A percentile compares a stretch with the other conserved stretches of the same genome.
Conservation (phyloP, 208 protist genomes). For the Wallacemonas rigidus region DNA sequence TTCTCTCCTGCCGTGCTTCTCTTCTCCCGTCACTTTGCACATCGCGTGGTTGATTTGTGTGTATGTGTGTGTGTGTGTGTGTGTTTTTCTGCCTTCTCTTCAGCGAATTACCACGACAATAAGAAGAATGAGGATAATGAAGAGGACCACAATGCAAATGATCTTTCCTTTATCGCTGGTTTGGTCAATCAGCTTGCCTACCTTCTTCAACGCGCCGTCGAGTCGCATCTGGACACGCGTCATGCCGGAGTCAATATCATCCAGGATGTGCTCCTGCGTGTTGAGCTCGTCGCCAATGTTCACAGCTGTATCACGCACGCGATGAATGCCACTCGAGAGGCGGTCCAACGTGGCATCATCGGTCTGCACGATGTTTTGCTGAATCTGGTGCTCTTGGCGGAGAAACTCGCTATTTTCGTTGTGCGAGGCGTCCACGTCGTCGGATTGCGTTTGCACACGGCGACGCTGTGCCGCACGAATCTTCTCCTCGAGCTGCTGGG, state of each 20-base stretch:
- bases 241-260: constrained; percentile 81
- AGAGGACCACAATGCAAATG: constrained; percentile 75
- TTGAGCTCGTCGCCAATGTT: constrained; percentile 79
- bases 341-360: constrained; percentile 78
- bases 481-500: constrained; percentile 55
- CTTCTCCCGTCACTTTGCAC: too few species aligned
- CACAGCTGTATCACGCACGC: constrained; percentile 66
- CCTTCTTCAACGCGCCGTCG: constrained; percentile 70
- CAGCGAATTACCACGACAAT: constrained; percentile 64
- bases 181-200: constrained; percentile 70
- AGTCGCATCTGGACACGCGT: constrained; percentile 68
- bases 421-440: constrained; percentile 18
- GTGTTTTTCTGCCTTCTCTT: constrained; percentile 10
- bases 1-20: too few species aligned
- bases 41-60: neutral
- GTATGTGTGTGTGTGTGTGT: neutral
- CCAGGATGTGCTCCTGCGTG: constrained; percentile 79
- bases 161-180: constrained; percentile 82
- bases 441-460: constrained; percentile 33
- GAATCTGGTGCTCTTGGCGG: constrained; percentile 63
- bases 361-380: constrained; percentile 56
- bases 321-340: constrained; percentile 63
- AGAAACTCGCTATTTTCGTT: constrained; percentile 74
- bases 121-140: constrained; percentile 70
- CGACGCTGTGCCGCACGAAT: constrained; percentile 47